These are phyloP conservation scores for Globisporangium cystogenes DNA, from an alignment of 352 stramenopile genomes.

Conservation along the genomic window DNA sequence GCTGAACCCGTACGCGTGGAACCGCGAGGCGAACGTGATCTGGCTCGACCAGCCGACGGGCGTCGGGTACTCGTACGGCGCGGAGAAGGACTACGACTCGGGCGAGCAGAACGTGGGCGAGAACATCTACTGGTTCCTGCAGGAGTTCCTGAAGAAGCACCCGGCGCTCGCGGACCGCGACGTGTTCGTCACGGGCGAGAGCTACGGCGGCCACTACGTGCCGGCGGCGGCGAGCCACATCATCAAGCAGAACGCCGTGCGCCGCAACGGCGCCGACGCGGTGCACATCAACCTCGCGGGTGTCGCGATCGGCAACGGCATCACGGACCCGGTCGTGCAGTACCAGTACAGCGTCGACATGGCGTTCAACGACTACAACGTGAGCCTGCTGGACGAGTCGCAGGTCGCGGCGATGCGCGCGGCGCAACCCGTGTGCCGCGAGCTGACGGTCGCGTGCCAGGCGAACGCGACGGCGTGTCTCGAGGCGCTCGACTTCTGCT, in stretches of 20 bases:
- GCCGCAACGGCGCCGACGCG: not conserved
- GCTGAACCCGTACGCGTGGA: constrained; percentile 32
- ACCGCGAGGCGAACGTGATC: constrained; percentile 29
- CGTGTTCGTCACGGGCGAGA: constrained; percentile 33
- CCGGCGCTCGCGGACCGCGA: constrained; percentile 22
- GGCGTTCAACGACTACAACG: constrained; percentile 63
- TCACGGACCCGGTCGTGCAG: constrained; percentile 27
- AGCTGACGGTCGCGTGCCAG: constrained; percentile 1
- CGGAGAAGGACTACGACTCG: constrained; percentile 15
- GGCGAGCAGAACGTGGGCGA: constrained; percentile 33
- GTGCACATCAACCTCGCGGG: constrained; percentile 25
- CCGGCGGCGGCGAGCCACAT: constrained; percentile 28
- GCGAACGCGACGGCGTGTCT: constrained; percentile 1
- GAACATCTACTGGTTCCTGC: constrained; percentile 36
- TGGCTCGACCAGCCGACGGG: constrained; percentile 36
- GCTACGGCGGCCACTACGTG: constrained; percentile 36
- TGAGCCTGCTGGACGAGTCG: constrained; percentile 37
- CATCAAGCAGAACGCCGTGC: constrained; percentile 14
- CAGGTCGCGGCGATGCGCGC: constrained; percentile 15
- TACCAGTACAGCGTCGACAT: constrained; percentile 49
- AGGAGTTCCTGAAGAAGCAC: constrained; percentile 28
- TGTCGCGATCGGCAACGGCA: constrained; percentile 33
- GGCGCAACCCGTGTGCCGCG: not conserved
- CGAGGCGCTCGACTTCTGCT: constrained; percentile 1
- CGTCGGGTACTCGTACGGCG: constrained; percentile 30